Base-by-base conservation (phyloP, 1,139 yeast genomes). In the Candida glucosophila region DNA sequence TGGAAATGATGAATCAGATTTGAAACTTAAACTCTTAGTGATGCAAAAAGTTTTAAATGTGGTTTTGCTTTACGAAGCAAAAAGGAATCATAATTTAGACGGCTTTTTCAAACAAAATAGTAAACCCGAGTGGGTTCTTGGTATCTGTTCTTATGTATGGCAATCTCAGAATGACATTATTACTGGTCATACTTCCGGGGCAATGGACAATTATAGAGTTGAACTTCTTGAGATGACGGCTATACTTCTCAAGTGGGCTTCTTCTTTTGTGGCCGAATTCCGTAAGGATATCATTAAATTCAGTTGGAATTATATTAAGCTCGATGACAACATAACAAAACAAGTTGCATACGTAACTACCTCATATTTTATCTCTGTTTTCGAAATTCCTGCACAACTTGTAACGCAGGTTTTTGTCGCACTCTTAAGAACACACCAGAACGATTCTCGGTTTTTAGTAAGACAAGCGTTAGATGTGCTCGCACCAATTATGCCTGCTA, bases 371-470 rank as follows among this genome's bases (percentile, higher is more conserved):
- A 86, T 92, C 34, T 71, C 88, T 1, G 80, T 82, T 1, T 92
- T 77, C 47, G 97, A 88, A 23, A 86, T 95, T 0, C 92, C 96
- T 8, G 69, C 85, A 1, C 82, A 83, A 43, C 73, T 92, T 29
- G 92, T 90, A 4, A 79, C 92, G 1, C 97, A 85, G 48, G 88
- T 90, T 6, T 88, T 90, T 56, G 93, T 85, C 28, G 95, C 96
- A 1, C 57, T 92, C 22, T 58, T 92, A 29, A 70, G 90, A 43
- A 78, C 95, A 1, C 85, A 85, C 36, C 95, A 83, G 39, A 70
- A 75, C 12, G 99, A 92, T 39, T 83, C 94, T 0, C 69, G 92
- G 31, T 75, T 71, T 36, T 59, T 90, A 45, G 95, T 88, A 1
- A 73, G 78, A 43, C 94, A 85, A 44, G 93, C 97, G 0, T 61